These are phyloP conservation scores for Boechera retrofracta DNA, from an alignment of 345 rosid genomes.

Conservation along the genomic window DNA sequence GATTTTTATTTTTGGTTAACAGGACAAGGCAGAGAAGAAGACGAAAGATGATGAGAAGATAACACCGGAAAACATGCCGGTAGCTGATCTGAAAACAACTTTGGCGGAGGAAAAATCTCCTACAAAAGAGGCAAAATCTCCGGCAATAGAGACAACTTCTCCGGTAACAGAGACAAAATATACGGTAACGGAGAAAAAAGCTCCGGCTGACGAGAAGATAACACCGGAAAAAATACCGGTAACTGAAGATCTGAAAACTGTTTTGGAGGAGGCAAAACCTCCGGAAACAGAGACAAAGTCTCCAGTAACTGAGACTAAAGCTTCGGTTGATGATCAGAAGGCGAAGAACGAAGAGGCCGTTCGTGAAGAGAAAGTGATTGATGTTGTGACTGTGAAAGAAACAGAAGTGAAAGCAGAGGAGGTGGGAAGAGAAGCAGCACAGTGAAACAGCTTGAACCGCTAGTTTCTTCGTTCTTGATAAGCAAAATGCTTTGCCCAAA, in stretches of 20 bases:
- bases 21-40: slow-evolving; percentile 32
- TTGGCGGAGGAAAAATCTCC: background rate
- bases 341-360: slow-evolving; percentile 4
- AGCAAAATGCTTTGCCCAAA: background rate
- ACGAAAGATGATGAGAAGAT: slow-evolving; percentile 26
- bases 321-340: slow-evolving; percentile 8
- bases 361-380: slow-evolving; percentile 9
- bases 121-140: background rate
- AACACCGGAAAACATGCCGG: background rate
- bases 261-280: background rate
- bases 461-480: background rate
- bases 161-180: background rate
- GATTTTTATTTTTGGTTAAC: background rate
- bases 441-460: slow-evolving; percentile 12
- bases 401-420: slow-evolving; percentile 28
- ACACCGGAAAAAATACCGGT: slow-evolving; percentile 3
- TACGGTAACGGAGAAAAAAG: background rate
- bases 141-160: background rate
- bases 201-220: slow-evolving; percentile 13
- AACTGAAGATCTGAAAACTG: slow-evolving; percentile 15
- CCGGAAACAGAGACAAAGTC: background rate
- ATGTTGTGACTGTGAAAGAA: slow-evolving; percentile 18
- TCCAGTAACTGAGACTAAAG: background rate
- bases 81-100: slow-evolving; percentile 16
- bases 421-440: background rate